Evolutionary conservation across 345 rosid species (phyloP).

Genomic region (Gossypium bickii): DNA sequence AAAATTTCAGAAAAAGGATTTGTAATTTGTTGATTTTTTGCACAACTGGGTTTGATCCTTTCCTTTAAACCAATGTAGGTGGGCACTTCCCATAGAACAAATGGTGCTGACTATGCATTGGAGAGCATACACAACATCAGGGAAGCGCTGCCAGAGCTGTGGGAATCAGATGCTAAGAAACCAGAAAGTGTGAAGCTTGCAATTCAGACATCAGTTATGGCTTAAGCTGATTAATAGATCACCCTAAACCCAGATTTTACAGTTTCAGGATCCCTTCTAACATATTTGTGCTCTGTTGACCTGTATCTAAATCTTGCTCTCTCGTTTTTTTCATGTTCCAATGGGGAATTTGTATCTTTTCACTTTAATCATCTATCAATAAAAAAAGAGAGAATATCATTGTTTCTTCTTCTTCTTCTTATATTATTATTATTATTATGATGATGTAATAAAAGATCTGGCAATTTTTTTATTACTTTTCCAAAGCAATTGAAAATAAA

Average conservation of each 20-base stretch:
- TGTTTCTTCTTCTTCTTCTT: neutral
- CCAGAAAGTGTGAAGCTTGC: conserved; percentile 41
- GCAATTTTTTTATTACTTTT: no score
- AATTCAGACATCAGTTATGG: conserved; percentile 62
- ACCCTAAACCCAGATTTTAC: neutral
- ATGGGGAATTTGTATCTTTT: neutral
- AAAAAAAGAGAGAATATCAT: neutral
- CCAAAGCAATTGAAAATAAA: no score
- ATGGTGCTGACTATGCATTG: conserved; percentile 70
- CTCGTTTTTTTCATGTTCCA: neutral
- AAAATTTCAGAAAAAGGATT: neutral
- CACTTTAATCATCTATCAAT: conserved; percentile 5
- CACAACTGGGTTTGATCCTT: neutral
- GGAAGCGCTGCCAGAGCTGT: conserved; percentile 73
- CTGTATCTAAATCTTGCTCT: neutral
- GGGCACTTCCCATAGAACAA: conserved; percentile 54
- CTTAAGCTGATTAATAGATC: conserved; percentile 25
- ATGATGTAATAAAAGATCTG: no score
- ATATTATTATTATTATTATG: no score
- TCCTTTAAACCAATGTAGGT: conserved; percentile 34
- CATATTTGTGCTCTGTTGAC: neutral
- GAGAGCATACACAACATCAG: conserved; percentile 78
- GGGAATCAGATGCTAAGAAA: conserved; percentile 43
- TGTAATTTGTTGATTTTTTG: neutral
- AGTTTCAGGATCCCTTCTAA: neutral